Evolutionary conservation across 257 asterid species (phyloP).

Genomic region (Solanum paucissectum): DNA sequence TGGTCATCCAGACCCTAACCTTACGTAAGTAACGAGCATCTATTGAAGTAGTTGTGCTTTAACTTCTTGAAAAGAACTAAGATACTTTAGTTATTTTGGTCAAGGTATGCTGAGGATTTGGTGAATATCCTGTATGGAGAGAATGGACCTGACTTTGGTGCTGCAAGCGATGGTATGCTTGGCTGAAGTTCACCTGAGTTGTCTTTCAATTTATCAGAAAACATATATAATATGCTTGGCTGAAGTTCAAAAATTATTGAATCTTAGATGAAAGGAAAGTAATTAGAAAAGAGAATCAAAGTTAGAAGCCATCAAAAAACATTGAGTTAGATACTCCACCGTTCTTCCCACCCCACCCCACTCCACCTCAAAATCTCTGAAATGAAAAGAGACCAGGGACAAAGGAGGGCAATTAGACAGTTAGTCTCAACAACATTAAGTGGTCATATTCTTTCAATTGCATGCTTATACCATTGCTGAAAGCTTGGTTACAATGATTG

Average conservation of each 20-base stretch:
- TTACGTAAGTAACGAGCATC: conserved; percentile 51
- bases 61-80: neutral
- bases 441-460: neutral
- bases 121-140: conserved; percentile 69
- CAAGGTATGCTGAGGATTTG: conserved; percentile 90
- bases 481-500: neutral
- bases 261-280: neutral
- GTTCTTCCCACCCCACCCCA: neutral
- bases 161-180: conserved; percentile 94
- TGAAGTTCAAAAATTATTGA: neutral
- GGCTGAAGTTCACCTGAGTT: neutral
- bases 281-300: neutral
- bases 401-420: neutral
- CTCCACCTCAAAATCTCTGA: neutral
- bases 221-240: neutral
- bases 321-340: neutral
- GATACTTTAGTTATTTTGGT: conserved; percentile 15
- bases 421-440: neutral
- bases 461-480: neutral
- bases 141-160: conserved; percentile 91
- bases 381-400: neutral
- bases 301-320: neutral
- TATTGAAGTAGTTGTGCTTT: neutral
- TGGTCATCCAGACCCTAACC: conserved; percentile 99
- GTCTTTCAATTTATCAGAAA: neutral